Evolutionary conservation across 441 rosid genomes (phyloP).

Genomic region (Brassica balearica): DNA sequence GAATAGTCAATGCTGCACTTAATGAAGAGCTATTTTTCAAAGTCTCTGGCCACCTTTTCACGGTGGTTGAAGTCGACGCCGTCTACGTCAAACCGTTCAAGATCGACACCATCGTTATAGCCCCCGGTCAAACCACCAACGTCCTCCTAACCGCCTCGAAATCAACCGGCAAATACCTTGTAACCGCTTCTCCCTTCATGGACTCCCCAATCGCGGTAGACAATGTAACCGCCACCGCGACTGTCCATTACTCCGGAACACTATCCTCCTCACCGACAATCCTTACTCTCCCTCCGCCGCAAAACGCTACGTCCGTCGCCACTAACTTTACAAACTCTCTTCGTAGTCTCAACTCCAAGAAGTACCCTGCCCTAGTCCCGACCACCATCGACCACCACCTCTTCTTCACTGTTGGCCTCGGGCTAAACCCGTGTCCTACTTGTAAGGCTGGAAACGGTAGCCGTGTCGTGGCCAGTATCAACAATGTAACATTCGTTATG

Average conservation of each 20-base stretch:
- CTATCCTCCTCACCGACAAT: slow-evolving; percentile 54
- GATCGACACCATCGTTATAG: slow-evolving; percentile 62
- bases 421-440: slow-evolving; percentile 69
- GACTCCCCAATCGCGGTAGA: slow-evolving; percentile 76
- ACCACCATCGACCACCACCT: slow-evolving; percentile 68
- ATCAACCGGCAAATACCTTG: slow-evolving; percentile 61
- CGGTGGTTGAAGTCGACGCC: slow-evolving; percentile 92
- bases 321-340: slow-evolving; percentile 64
- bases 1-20: slow-evolving; percentile 90
- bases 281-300: slow-evolving; percentile 63
- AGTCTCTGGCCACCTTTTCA: slow-evolving; percentile 82
- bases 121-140: slow-evolving; percentile 94
- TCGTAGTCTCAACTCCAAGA: slow-evolving; percentile 73
- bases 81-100: slow-evolving; percentile 81
- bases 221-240: slow-evolving; percentile 76
- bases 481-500: slow-evolving; percentile 86
- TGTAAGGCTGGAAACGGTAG: slow-evolving; percentile 81
- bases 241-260: slow-evolving; percentile 68
- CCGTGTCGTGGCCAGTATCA: slow-evolving; percentile 73
- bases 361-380: slow-evolving; percentile 76
- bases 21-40: slow-evolving; percentile 96
- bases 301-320: slow-evolving; percentile 74
- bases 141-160: slow-evolving; percentile 64
- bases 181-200: slow-evolving; percentile 87
- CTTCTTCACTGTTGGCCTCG: slow-evolving; percentile 69